phyloP scores from a whole-genome alignment of 495 filamentous ascomycete genomes.

The Chaetomidium leptoderma region DNA sequence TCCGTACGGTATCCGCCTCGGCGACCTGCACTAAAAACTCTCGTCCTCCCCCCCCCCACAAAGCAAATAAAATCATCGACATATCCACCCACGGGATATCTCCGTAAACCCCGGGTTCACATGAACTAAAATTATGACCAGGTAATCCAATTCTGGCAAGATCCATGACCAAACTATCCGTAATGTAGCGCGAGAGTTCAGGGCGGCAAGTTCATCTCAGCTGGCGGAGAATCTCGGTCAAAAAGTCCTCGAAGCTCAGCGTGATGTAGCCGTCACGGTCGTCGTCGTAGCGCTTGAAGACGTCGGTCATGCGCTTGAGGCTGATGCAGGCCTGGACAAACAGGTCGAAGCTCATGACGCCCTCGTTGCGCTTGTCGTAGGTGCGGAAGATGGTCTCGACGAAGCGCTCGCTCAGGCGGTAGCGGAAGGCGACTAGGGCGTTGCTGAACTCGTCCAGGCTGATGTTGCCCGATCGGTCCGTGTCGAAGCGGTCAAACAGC shows the following conservation, averaged over 20 bases:
- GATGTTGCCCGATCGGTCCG: slow-evolving; percentile 82
- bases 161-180: not conserved
- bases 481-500: slow-evolving; percentile 94
- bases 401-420: slow-evolving; percentile 78
- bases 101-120: not conserved
- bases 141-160: not conserved
- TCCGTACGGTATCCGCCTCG: not conserved
- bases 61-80: not conserved
- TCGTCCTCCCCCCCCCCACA: not conserved
- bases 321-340: slow-evolving; percentile 97
- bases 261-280: slow-evolving; percentile 92
- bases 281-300: slow-evolving; percentile 98
- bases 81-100: not conserved
- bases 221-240: slow-evolving; percentile 58
- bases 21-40: not conserved
- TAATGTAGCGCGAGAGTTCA: not conserved
- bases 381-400: slow-evolving; percentile 71
- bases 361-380: slow-evolving; percentile 56
- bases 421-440: slow-evolving; percentile 90
- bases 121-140: not conserved
- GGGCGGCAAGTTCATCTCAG: slow-evolving; percentile 31
- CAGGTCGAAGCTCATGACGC: slow-evolving; percentile 87
- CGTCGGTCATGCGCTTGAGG: slow-evolving; percentile 96
- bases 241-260: slow-evolving; percentile 75
- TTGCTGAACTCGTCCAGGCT: slow-evolving; percentile 82